Conservation (phyloP, 2,329 filamentous ascomycete genomes). For the Akanthomyces uredinophilus region DNA sequence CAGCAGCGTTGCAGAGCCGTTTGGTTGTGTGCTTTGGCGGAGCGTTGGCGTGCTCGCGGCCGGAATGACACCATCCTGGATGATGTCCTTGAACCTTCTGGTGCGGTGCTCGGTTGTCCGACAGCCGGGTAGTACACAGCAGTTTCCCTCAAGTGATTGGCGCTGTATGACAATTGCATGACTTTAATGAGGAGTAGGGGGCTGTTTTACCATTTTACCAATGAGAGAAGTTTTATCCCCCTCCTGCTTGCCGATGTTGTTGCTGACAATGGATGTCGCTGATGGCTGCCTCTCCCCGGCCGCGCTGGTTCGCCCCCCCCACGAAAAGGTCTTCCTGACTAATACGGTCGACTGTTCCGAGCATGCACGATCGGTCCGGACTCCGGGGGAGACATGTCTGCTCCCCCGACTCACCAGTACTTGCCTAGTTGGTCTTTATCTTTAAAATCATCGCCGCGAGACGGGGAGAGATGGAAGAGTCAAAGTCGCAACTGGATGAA, state of each 20-base stretch:
- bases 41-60: conserved; percentile 12
- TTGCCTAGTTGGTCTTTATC: background rate
- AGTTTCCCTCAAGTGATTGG: too few relatives aligned
- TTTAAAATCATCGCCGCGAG: background rate
- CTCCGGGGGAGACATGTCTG: background rate
- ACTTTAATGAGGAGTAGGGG: too few relatives aligned
- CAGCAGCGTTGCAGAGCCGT: background rate
- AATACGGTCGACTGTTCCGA: background rate
- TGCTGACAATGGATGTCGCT: background rate
- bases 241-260: too few relatives aligned
- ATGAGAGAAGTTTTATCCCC: background rate
- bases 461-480: background rate
- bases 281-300: background rate
- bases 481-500: background rate
- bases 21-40: conserved; percentile 7
- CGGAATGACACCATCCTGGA: conserved; percentile 12
- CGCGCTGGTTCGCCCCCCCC: too few relatives aligned
- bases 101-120: conserved; percentile 11
- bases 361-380: background rate
- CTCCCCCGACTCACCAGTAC: background rate
- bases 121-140: background rate
- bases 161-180: background rate
- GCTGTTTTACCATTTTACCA: background rate
- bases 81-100: background rate
- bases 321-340: too few relatives aligned